Evolutionary conservation across 257 asterid species (phyloP), one percentile per base, ranked within the genome.

Genomic region (Scutellaria galericulata): DNA sequence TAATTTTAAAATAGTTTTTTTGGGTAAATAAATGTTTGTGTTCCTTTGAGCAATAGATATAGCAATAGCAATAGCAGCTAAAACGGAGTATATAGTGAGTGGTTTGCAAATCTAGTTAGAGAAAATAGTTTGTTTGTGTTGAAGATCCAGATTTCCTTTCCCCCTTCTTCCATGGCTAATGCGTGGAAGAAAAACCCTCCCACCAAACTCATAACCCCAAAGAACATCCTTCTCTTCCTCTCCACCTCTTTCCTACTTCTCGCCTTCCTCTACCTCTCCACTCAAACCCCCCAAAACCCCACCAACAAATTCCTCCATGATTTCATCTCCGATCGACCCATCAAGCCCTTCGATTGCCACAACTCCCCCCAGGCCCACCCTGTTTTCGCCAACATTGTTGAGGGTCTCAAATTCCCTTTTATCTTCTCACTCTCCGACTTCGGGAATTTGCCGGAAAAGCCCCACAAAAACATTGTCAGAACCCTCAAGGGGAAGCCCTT

Each of bases 391-490:
- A 91, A 88, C 87, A 62, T 80, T n/a, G 98, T 95, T 12, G 99
- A 95, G 79, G 98, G 98, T 31, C 83, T 95, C 37, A 88, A 95
- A 46, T 78, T 80, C 90, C 97, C 99, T n/a, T 90, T 95, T 66
- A 80, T 95, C 22, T 92, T 64, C 68, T 95, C 99, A 0, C 96
- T 92, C 68, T 85, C 99, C 15, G 99, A 95, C 72, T 95, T 75
- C 47, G 99, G 98, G 12, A 86, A 45, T 51, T 61, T 90, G 18
- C 98, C 98, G 11, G 98, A 95, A 4, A 95, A 92, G 88, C 99
- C 99, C 35, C 99, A 95, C 86, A 95, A 95, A 67, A 95, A 95
- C 82, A 95, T 92, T 50, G 91, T 86, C 2, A 70, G 99, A 77
- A 85, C 90, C 12, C 91, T 95, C 18, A 95, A 95, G 73, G 96